These are phyloP conservation scores for Isoetes engelmannii DNA, from an alignment of 83 land plant genomes.

Conservation along the genomic window DNA sequence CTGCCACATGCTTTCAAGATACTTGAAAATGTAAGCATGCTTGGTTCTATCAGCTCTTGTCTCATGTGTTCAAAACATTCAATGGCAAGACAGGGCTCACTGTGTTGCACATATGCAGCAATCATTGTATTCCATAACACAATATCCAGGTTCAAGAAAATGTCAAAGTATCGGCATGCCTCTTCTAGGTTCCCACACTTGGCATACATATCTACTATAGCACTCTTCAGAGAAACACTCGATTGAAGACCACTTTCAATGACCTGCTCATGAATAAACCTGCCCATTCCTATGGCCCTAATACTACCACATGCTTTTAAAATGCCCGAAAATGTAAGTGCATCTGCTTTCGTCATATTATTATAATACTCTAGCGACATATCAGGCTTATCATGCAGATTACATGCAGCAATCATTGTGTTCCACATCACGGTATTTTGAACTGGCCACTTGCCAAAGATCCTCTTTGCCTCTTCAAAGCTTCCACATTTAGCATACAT, in stretches of 20 bases:
- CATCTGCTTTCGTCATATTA: neutral
- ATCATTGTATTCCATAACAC: slow-evolving; percentile 15
- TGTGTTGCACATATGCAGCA: slow-evolving; percentile 14
- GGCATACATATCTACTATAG: slow-evolving; percentile 13
- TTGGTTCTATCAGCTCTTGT: neutral
- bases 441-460: slow-evolving; percentile 1
- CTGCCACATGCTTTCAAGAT: slow-evolving; percentile 21
- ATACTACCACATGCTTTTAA: neutral
- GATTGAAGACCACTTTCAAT: neutral
- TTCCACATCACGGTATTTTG: slow-evolving; percentile 5
- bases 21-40: neutral
- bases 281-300: neutral
- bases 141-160: neutral
- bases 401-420: slow-evolving; percentile 4
- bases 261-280: neutral
- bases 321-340: neutral
- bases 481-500: slow-evolving; percentile 3
- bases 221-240: neutral
- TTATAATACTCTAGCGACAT: neutral
- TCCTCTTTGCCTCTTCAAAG: slow-evolving; percentile 5
- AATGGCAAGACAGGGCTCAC: neutral
- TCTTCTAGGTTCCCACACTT: slow-evolving; percentile 13
- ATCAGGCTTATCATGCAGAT: neutral
- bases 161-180: slow-evolving; percentile 3
- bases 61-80: slow-evolving; percentile 20